Evolutionary conservation across 140 eudicot species (phyloP), one percentile per base, ranked within the genome.

Genomic region (Cichorium intybus): DNA sequence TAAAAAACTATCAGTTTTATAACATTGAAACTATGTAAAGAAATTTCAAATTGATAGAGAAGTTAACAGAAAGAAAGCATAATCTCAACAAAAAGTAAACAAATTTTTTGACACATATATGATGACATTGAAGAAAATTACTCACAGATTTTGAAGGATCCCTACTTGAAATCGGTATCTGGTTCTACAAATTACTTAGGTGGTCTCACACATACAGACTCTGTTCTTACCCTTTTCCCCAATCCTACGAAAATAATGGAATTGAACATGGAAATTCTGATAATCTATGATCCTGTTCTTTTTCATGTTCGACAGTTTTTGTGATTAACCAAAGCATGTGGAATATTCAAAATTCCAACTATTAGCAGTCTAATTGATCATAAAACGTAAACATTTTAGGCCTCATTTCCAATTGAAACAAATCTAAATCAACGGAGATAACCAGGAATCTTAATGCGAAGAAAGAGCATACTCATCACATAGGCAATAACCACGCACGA

Each of bases 381-480:
- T 64, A 43, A 33, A 45, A 41, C 60, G 33, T 47, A 47, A 66
- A 51, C 51, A 51, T 33, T 59, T 28, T 29, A 47, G 7, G 4
- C 12, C 14, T 11, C 41, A 14, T 15, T 34, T 34, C 22, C 20
- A 17, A 35, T 35, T 50, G n/a, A 27, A 52, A 4, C 53, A 0
- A 43, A 52, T 53, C 43, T 1, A 60, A 58, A 18, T 83, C 77
- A 87, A 37, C 77, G 80, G 9, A 93, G 83, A 78, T 88, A 93
- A 17, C 77, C 97, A 4, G 95, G 99, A 68, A 93, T 83, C 85
- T 93, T 93, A 72, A 93, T 88, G 41, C 99, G 89, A 71, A 93
- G 72, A 70, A 93, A 93, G 22, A 93, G 80, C 95, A 88, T 93
- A 78, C 94, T 83, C 99, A 93, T 93, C 5, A 86, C 94, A 84